phyloP scores from a whole-genome alignment of 163 green algal species.

The Scenedesmus sp. region DNA sequence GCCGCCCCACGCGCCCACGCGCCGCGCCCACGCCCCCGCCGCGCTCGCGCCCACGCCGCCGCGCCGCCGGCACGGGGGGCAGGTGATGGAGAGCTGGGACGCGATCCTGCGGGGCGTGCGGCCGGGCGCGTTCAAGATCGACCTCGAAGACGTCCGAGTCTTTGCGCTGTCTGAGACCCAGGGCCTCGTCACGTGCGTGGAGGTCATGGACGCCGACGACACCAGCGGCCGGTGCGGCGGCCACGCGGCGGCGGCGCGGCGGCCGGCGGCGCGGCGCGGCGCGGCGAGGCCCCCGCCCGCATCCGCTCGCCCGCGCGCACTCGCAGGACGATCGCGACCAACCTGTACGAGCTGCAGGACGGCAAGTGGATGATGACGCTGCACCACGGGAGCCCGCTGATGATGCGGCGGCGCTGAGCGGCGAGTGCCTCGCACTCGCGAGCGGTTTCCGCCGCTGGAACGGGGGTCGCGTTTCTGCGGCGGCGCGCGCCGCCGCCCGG shows the following conservation, averaged over 20 bases:
- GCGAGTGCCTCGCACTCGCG: too few relatives aligned
- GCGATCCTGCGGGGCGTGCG: constrained; percentile 66
- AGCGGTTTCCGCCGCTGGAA: too few relatives aligned
- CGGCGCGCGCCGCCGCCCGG: too few relatives aligned
- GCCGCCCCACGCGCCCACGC: too few relatives aligned
- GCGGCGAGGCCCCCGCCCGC: not conserved
- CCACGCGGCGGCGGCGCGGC: not conserved
- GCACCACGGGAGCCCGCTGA: constrained; percentile 79
- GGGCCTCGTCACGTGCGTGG: constrained; percentile 88
- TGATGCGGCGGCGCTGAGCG: not conserved
- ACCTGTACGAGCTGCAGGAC: constrained; percentile 90
- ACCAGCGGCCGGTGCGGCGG: constrained; percentile 58
- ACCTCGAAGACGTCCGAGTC: constrained; percentile 81
- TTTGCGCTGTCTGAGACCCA: constrained; percentile 51
- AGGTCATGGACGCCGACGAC: constrained; percentile 82
- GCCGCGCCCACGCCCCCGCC: not conserved
- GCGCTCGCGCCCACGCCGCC: not conserved
- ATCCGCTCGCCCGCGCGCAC: not conserved
- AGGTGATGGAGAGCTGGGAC: constrained; percentile 90
- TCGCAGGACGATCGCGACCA: constrained; percentile 83
- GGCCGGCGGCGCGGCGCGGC: too few relatives aligned
- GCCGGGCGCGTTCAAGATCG: constrained; percentile 70
- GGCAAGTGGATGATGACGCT: constrained; percentile 84
- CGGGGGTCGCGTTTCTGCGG: too few relatives aligned
- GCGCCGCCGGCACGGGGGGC: not conserved